Percentiles rank a stretch among this genome's conserved stretches.
Conservation (phyloP, 768 basidiomycete species). For the Termitomyces sp. region DNA sequence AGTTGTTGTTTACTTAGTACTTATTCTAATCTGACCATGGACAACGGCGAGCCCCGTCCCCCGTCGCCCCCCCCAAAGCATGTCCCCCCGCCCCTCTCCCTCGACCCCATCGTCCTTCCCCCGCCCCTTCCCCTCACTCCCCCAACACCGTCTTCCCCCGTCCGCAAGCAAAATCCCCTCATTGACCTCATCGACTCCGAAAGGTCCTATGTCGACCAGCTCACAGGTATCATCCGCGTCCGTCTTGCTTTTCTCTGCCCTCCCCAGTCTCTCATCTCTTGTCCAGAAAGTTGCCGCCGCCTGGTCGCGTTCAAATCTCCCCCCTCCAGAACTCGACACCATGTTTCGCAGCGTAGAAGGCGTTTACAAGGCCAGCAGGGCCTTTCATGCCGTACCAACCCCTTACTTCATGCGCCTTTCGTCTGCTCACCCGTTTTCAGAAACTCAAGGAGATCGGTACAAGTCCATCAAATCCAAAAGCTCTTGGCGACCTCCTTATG, state of each 20-base stretch:
- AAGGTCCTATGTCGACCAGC: conserved; percentile 83
- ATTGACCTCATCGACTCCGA: conserved; percentile 93
- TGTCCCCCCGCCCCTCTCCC: conserved; percentile 7
- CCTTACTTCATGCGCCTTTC: not conserved
- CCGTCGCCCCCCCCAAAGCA: not conserved
- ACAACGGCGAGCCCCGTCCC: conserved; percentile 1
- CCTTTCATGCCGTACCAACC: conserved; percentile 58
- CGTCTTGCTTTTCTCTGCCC: conserved; percentile 22
- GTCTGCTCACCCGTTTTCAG: conserved; percentile 37
- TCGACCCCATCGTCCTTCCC: conserved; percentile 2
- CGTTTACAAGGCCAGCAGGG: conserved; percentile 88
- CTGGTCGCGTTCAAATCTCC: conserved; percentile 94
- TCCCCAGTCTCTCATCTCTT: conserved; percentile 8
- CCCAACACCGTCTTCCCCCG: conserved; percentile 33
- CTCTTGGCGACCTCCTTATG: conserved; percentile 92
- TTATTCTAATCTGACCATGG: conserved; percentile 9
- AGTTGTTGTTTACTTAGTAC: not conserved
- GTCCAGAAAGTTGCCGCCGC: conserved; percentile 94
- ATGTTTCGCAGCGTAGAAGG: conserved; percentile 95
- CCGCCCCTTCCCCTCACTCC: conserved; percentile 23
- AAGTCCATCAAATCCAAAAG: conserved; percentile 89
- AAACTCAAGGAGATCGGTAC: conserved; percentile 93
- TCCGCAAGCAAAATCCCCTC: conserved; percentile 68
- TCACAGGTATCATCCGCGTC: conserved; percentile 89
- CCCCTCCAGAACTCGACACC: conserved; percentile 83